A percentile compares a stretch with the other conserved stretches of the same genome.
These are phyloP conservation scores for Xylariaceae sp. DNA, from an alignment of 2,329 filamentous ascomycete species.

Conservation along the genomic window DNA sequence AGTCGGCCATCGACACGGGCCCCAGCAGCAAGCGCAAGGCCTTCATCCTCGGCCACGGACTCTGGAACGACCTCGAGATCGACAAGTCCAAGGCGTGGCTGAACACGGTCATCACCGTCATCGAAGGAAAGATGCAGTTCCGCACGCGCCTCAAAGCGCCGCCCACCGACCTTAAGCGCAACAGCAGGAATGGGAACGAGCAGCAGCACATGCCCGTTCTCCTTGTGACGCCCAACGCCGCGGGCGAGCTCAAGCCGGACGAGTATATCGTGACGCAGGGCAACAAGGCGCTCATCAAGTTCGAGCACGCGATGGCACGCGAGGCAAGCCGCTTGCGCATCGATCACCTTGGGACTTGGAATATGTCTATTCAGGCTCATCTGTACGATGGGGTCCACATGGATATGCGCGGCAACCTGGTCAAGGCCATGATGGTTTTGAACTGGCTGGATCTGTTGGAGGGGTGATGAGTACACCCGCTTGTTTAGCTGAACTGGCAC, in stretches of 20 bases:
- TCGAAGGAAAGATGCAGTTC: constrained; percentile 22
- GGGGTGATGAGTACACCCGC: constrained; percentile 7
- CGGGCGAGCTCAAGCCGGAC: constrained; percentile 43
- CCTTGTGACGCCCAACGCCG: constrained; percentile 43
- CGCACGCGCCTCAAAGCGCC: constrained; percentile 15
- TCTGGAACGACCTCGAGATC: constrained; percentile 45
- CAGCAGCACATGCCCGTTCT: constrained; percentile 23
- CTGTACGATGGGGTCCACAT: constrained; percentile 47
- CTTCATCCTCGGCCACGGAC: constrained; percentile 43
- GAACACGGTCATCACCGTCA: constrained; percentile 32
- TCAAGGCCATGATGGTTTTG: constrained; percentile 47
- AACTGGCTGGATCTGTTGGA: constrained; percentile 41
- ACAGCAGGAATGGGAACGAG: no score
- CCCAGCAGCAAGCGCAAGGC: constrained; percentile 35
- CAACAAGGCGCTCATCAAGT: constrained; percentile 43
- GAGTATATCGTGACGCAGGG: constrained; percentile 44
- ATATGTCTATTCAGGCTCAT: constrained; percentile 46
- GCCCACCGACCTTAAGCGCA: no score
- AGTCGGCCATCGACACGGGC: constrained; percentile 30
- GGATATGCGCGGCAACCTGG: constrained; percentile 43
- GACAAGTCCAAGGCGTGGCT: constrained; percentile 40
- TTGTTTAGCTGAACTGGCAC: not conserved
- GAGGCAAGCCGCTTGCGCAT: constrained; percentile 35
- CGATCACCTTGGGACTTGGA: constrained; percentile 47
- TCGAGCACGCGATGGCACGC: constrained; percentile 38